These are phyloP conservation scores for Ammopiptanthus mongolicus DNA, from an alignment of 306 rosid species.

Conservation along the genomic window DNA sequence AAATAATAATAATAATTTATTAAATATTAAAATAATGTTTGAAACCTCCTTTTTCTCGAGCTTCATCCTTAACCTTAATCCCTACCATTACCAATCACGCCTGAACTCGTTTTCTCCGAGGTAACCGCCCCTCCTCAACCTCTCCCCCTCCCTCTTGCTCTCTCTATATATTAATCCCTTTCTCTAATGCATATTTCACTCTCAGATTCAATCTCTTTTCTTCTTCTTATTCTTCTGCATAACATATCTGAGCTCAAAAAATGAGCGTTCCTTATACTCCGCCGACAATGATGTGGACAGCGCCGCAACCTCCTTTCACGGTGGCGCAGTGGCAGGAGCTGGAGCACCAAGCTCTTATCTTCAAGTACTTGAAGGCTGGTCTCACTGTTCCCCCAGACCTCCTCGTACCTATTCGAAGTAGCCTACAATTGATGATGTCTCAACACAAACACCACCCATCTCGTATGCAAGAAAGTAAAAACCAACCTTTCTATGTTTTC, in stretches of 20 bases:
- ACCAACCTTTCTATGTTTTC: neutral
- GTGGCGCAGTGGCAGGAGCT: constrained; percentile 88
- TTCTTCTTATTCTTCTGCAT: neutral
- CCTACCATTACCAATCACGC: constrained; percentile 15
- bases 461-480: constrained; percentile 36
- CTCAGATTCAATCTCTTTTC: neutral
- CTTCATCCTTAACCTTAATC: neutral
- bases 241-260: neutral
- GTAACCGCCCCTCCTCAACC: constrained; percentile 24
- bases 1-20: too few relatives aligned
- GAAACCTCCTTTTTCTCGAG: neutral
- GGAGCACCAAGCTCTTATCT: constrained; percentile 85
- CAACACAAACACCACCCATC: constrained; percentile 38
- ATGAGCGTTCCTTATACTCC: constrained; percentile 33
- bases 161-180: neutral
- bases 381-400: constrained; percentile 83
- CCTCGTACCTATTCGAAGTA: constrained; percentile 69
- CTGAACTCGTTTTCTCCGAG: constrained; percentile 23
- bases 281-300: constrained; percentile 34
- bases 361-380: constrained; percentile 79
- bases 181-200: neutral
- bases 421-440: constrained; percentile 52
- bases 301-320: constrained; percentile 67
- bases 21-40: too few relatives aligned
- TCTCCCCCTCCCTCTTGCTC: neutral